A percentile compares a stretch with the other conserved stretches of the same genome.
Conservation (phyloP, 306 rosid genomes). For the Luffa aegyptiaca region DNA sequence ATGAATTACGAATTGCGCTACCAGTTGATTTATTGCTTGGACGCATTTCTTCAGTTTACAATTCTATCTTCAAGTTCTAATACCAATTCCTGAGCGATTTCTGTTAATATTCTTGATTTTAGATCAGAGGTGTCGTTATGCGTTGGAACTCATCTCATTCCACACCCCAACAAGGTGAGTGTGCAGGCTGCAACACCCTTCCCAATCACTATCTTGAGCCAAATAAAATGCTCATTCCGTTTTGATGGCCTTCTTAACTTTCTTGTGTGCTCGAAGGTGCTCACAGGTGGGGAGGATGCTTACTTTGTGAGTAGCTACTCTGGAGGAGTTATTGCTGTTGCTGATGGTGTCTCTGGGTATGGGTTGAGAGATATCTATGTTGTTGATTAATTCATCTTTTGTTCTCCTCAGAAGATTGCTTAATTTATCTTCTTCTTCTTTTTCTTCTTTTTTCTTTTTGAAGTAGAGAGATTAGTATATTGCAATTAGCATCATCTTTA, state of each 20-base stretch:
- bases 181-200: neutral
- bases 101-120: slow-evolving; percentile 11
- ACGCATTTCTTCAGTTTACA: neutral
- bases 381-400: neutral
- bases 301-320: slow-evolving; percentile 54
- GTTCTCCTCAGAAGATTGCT: neutral
- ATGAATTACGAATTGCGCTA: neutral
- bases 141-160: slow-evolving; percentile 77
- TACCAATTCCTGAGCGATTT: neutral
- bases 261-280: slow-evolving; percentile 43
- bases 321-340: slow-evolving; percentile 83
- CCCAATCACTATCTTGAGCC: neutral
- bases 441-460: too few species aligned
- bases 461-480: neutral
- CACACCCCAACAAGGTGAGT: slow-evolving; percentile 84
- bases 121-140: slow-evolving; percentile 61
- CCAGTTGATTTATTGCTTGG: neutral
- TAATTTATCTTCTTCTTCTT: neutral
- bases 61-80: neutral
- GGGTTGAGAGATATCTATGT: slow-evolving; percentile 9
- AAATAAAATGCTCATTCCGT: neutral
- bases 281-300: slow-evolving; percentile 94
- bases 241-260: neutral
- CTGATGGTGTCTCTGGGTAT: slow-evolving; percentile 99
- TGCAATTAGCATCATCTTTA: neutral